Evolutionary conservation across 2,329 filamentous ascomycete species (phyloP).

Genomic region (Stemphylium lycopersici): DNA sequence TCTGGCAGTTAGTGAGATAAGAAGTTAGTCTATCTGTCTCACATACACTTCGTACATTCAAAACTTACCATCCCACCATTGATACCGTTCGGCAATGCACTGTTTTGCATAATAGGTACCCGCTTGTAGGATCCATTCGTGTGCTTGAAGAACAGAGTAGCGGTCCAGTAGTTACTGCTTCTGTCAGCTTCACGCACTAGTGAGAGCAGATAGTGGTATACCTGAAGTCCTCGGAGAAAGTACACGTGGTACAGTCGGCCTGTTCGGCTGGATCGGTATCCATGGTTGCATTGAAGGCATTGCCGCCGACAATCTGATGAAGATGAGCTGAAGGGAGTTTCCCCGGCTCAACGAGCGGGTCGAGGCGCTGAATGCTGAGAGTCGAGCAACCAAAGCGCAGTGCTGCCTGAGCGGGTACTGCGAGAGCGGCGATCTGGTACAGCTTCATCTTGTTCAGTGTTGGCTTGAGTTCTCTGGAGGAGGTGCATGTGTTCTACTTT

Average conservation of each 20-base stretch:
- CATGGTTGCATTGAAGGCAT: slow-evolving; percentile 31
- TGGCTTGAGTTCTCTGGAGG: not conserved
- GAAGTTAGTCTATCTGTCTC: not conserved
- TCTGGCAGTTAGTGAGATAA: no score
- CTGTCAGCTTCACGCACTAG: not conserved
- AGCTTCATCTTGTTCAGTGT: slow-evolving; percentile 25
- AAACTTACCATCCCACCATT: slow-evolving; percentile 35
- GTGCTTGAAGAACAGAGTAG: slow-evolving; percentile 38
- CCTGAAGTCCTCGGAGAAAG: slow-evolving; percentile 27
- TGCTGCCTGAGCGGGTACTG: slow-evolving; percentile 25
- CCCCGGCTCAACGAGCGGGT: slow-evolving; percentile 34
- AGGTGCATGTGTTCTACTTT: not conserved
- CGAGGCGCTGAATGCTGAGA: slow-evolving; percentile 32
- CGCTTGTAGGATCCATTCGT: slow-evolving; percentile 38
- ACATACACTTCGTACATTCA: no score
- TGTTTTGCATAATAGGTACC: slow-evolving; percentile 30
- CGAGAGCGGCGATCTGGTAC: slow-evolving; percentile 19
- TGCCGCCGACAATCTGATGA: slow-evolving; percentile 31
- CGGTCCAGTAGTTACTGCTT: slow-evolving; percentile 39
- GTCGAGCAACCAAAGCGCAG: slow-evolving; percentile 36
- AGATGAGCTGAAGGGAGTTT: slow-evolving; percentile 27
- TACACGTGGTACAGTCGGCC: slow-evolving; percentile 25
- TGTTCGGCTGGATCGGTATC: slow-evolving; percentile 13
- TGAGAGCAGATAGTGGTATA: not conserved
- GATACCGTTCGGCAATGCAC: slow-evolving; percentile 19